Percentiles rank a stretch among this genome's conserved stretches.
Conservation (phyloP, 768 basidiomycete species). For the Krasilnikovozyma curviuscula region DNA sequence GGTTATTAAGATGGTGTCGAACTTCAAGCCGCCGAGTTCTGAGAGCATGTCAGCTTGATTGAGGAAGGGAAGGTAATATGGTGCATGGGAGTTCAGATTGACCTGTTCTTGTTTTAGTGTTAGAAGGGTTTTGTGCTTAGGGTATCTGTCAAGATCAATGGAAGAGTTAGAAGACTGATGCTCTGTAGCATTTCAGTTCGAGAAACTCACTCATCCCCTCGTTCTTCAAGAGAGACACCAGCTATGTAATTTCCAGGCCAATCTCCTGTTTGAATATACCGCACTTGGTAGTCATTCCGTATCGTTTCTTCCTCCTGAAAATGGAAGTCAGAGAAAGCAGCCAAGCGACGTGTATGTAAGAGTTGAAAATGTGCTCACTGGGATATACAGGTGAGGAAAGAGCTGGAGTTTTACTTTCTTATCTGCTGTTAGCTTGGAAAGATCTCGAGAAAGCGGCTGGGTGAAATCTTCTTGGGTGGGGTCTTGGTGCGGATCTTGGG, state of each 20-base stretch:
- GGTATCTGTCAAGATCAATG: slow-evolving; percentile 47
- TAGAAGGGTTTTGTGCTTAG: slow-evolving; percentile 72
- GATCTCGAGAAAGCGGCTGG: no score
- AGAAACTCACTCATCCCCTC: slow-evolving; percentile 90
- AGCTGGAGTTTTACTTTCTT: no score
- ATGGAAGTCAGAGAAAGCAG: no score
- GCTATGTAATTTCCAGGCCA: slow-evolving; percentile 89
- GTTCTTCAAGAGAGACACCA: slow-evolving; percentile 65
- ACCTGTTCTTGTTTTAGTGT: slow-evolving; percentile 65
- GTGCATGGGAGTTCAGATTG: slow-evolving; percentile 45
- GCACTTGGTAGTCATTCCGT: slow-evolving; percentile 78
- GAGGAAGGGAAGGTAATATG: slow-evolving; percentile 49
- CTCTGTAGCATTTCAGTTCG: no score
- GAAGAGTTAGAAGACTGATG: no score
- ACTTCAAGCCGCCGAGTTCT: slow-evolving; percentile 18
- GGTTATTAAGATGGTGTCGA: slow-evolving; percentile 7
- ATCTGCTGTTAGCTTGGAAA: no score
- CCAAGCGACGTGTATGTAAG: no score
- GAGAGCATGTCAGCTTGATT: slow-evolving; percentile 42
- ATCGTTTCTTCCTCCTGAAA: slow-evolving; percentile 93
- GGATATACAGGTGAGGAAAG: no score
- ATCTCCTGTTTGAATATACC: slow-evolving; percentile 75
- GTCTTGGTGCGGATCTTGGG: no score
- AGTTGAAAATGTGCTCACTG: no score
- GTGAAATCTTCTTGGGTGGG: no score